These are phyloP conservation scores for Hamamelis virginiana DNA, from an alignment of 164 flowering plant species.

Conservation along the genomic window DNA sequence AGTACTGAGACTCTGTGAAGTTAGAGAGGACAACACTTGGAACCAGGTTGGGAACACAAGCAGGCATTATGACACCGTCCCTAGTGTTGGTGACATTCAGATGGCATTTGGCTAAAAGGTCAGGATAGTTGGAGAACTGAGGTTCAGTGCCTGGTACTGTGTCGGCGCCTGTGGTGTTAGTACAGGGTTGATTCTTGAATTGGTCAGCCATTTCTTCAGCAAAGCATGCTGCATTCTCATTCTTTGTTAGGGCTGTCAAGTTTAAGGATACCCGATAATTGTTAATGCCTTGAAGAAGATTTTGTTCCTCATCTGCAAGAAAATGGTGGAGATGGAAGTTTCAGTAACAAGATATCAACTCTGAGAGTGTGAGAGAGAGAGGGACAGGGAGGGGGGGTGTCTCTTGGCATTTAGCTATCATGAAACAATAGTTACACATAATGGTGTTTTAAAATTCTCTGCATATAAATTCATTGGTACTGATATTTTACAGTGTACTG, in stretches of 20 bases:
- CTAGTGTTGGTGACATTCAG: conserved; percentile 56
- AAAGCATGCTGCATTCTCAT: conserved; percentile 72
- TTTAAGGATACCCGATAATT: conserved; percentile 50
- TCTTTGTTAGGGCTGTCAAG: conserved; percentile 45
- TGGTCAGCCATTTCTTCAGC: conserved; percentile 57
- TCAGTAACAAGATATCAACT: background rate
- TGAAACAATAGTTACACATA: too few relatives aligned
- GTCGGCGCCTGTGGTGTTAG: conserved; percentile 45
- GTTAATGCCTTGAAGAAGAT: conserved; percentile 68
- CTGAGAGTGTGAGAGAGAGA: too few relatives aligned
- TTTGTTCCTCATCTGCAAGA: conserved; percentile 63
- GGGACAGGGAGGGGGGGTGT: too few relatives aligned
- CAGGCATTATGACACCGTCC: conserved; percentile 66
- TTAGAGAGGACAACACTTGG: conserved; percentile 39
- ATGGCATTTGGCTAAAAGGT: conserved; percentile 55
- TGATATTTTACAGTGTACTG: too few relatives aligned
- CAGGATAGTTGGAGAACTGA: conserved; percentile 42
- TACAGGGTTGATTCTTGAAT: conserved; percentile 44
- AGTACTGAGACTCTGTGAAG: conserved; percentile 52
- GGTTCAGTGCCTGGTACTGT: conserved; percentile 47
- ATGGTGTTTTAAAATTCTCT: too few relatives aligned
- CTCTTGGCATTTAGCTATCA: too few relatives aligned
- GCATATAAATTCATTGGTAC: too few relatives aligned
- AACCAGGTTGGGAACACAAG: conserved; percentile 63
- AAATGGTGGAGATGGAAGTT: background rate